These are phyloP conservation scores for Melaleuca quinquenervia DNA, from an alignment of 345 rosid genomes.

Conservation along the genomic window DNA sequence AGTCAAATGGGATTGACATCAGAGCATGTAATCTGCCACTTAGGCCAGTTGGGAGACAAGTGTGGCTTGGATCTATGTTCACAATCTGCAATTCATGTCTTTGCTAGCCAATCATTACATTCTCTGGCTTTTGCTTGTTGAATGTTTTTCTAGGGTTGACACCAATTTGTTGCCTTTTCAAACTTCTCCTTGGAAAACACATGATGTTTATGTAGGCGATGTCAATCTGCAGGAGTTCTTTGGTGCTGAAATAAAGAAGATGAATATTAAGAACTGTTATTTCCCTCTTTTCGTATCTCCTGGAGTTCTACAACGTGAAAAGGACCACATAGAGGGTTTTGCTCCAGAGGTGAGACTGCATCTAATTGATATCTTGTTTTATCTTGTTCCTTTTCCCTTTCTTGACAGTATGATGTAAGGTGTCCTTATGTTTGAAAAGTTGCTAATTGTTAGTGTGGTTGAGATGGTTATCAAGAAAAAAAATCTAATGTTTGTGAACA, in stretches of 20 bases:
- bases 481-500: neutral
- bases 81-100: neutral
- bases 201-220: neutral
- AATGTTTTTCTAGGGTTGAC: neutral
- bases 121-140: neutral
- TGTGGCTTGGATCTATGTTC: neutral
- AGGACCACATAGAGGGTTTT: constrained; percentile 92
- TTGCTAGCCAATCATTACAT: neutral
- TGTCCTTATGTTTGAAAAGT: neutral
- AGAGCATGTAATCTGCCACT: neutral
- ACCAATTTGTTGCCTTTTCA: neutral
- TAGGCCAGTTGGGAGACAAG: neutral
- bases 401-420: neutral
- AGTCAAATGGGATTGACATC: neutral
- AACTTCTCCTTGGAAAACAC: neutral
- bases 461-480: neutral
- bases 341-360: constrained; percentile 77
- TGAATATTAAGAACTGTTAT: constrained; percentile 91
- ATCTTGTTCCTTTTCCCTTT: neutral
- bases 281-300: constrained; percentile 97
- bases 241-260: constrained; percentile 81
- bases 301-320: constrained; percentile 72
- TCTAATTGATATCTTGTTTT: neutral
- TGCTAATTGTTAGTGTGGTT: neutral
- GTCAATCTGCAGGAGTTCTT: constrained; percentile 55